phyloP scores from a whole-genome alignment of 2,329 filamentous ascomycete genomes.

The Phialocephala sp. region DNA sequence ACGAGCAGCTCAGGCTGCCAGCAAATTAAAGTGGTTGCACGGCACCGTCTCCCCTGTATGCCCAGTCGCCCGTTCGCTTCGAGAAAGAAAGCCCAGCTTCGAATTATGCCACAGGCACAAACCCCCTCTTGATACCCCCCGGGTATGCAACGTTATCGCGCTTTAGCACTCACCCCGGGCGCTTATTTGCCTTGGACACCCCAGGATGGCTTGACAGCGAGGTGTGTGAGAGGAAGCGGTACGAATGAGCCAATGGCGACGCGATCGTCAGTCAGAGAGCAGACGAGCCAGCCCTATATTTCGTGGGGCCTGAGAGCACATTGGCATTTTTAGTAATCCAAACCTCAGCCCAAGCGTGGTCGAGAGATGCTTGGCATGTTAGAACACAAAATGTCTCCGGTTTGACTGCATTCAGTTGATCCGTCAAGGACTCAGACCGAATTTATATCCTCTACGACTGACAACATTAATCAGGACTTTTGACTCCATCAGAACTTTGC shows the following conservation, averaged over 20 bases:
- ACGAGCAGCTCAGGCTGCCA: neutral
- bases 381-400: neutral
- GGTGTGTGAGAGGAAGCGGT: neutral
- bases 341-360: neutral
- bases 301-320: neutral
- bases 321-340: constrained; percentile 1
- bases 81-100: neutral
- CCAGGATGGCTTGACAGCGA: neutral
- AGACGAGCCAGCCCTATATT: neutral
- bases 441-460: neutral
- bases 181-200: neutral
- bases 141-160: neutral
- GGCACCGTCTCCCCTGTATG: neutral
- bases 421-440: neutral
- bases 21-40: neutral
- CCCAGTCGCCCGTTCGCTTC: neutral
- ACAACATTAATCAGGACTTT: neutral
- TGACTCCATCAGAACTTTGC: neutral
- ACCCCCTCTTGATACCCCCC: neutral
- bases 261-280: neutral
- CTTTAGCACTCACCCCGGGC: neutral
- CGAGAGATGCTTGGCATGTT: neutral
- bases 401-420: neutral
- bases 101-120: neutral
- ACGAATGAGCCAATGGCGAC: neutral